Percentiles rank a stretch among this genome's conserved stretches.
phyloP scores from a whole-genome alignment of 768 basidiomycete species.

The Kwoniella sp. region DNA sequence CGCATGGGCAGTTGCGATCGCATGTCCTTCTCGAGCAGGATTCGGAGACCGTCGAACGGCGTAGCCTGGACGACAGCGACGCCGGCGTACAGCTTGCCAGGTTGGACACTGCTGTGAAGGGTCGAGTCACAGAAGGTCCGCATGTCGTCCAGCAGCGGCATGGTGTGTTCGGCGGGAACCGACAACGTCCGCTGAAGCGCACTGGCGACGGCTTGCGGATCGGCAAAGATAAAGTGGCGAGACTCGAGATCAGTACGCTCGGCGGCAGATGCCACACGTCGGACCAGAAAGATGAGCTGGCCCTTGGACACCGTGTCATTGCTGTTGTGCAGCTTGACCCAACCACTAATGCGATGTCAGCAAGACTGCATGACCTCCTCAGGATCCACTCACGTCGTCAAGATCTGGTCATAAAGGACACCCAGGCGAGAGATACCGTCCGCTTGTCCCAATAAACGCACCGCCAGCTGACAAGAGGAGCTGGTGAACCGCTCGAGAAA shows the following conservation, averaged over 20 bases:
- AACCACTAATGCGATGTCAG: slow-evolving; percentile 21
- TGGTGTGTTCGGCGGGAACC: slow-evolving; percentile 43
- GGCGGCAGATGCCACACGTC: slow-evolving; percentile 33
- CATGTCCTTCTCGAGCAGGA: slow-evolving; percentile 41
- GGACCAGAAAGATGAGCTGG: slow-evolving; percentile 49
- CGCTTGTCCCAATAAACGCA: slow-evolving; percentile 36
- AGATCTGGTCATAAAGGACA: slow-evolving; percentile 50
- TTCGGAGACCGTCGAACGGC: slow-evolving; percentile 49
- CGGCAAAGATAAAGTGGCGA: slow-evolving; percentile 49
- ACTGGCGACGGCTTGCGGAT: slow-evolving; percentile 39
- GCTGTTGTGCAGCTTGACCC: slow-evolving; percentile 37
- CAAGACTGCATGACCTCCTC: neutral
- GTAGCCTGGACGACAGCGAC: slow-evolving; percentile 49
- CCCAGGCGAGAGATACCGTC: slow-evolving; percentile 42
- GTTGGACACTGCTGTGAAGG: slow-evolving; percentile 24
- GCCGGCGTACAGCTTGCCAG: slow-evolving; percentile 45
- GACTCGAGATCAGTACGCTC: slow-evolving; percentile 42
- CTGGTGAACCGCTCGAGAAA: slow-evolving; percentile 47
- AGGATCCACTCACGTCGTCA: slow-evolving; percentile 46
- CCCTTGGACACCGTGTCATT: slow-evolving; percentile 49
- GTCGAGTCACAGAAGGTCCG: slow-evolving; percentile 40
- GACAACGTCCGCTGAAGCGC: slow-evolving; percentile 44
- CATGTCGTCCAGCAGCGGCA: slow-evolving; percentile 42
- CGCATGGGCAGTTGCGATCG: slow-evolving; percentile 47
- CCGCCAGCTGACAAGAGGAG: slow-evolving; percentile 38